Conservation (phyloP, 768 basidiomycete genomes). For the Kockovaella imperatae region DNA sequence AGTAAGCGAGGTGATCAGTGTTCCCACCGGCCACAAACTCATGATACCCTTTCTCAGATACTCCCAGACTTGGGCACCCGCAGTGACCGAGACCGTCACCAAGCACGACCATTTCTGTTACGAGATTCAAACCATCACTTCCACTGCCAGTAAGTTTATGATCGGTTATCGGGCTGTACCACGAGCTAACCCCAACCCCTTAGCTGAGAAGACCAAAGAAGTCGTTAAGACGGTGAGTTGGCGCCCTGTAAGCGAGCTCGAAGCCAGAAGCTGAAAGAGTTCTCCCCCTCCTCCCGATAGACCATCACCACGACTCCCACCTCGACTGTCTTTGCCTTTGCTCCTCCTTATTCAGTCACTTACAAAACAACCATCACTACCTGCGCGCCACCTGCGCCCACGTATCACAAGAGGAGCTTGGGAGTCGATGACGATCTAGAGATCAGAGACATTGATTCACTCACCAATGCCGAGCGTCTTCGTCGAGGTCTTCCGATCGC, state of each 20-base stretch:
- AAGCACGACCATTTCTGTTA: neutral
- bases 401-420: neutral
- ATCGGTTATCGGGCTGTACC: too few species aligned
- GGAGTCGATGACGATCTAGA: constrained; percentile 6
- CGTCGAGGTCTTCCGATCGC: constrained; percentile 11
- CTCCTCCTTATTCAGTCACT: constrained; percentile 1
- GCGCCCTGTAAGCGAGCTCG: too few species aligned
- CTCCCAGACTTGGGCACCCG: neutral
- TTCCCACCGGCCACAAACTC: too few species aligned
- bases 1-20: too few species aligned
- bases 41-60: too few species aligned
- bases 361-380: neutral
- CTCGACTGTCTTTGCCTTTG: neutral
- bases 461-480: constrained; percentile 14
- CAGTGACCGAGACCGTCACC: neutral
- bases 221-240: too few species aligned
- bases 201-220: too few species aligned
- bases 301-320: constrained; percentile 11
- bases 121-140: neutral
- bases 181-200: too few species aligned
- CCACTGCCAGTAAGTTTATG: neutral
- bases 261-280: too few species aligned
- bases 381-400: neutral
- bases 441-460: neutral
- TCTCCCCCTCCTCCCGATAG: too few species aligned